Evolutionary conservation across 139 green algal genomes (phyloP).

Genomic region (Closterium sp.): DNA sequence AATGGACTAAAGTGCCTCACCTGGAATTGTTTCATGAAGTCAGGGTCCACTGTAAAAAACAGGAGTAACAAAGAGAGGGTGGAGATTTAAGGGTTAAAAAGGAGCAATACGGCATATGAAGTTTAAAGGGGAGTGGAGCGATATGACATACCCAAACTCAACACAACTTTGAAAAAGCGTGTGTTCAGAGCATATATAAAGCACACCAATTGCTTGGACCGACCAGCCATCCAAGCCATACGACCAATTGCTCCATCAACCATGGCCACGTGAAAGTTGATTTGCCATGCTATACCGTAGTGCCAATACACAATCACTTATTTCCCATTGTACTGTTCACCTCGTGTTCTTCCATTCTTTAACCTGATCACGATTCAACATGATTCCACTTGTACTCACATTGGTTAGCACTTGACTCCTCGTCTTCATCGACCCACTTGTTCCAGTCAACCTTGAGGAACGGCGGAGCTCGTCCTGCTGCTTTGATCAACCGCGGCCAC

Average conservation of each 20-base stretch:
- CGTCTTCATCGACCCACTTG: conserved; percentile 55
- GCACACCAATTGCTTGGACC: no score
- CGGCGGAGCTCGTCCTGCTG: conserved; percentile 40
- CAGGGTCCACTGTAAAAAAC: neutral
- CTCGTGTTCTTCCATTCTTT: no score
- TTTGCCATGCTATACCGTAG: neutral
- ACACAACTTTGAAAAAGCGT: neutral
- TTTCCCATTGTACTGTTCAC: no score
- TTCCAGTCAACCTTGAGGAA: conserved; percentile 57
- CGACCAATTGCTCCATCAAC: neutral
- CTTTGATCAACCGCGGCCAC: conserved; percentile 49
- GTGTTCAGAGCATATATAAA: no score
- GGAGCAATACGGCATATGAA: neutral
- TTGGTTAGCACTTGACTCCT: conserved; percentile 28
- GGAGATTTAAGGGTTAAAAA: neutral
- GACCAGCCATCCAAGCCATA: neutral
- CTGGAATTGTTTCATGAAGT: neutral
- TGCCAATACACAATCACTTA: no score
- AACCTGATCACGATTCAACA: neutral
- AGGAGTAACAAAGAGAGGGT: neutral
- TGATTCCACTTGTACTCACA: neutral
- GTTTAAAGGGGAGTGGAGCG: neutral
- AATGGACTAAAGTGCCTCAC: neutral
- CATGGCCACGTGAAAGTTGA: neutral
- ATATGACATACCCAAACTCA: neutral